phyloP scores from a whole-genome alignment of 2,329 filamentous ascomycete genomes.

The Pestalotiopsis fici region DNA sequence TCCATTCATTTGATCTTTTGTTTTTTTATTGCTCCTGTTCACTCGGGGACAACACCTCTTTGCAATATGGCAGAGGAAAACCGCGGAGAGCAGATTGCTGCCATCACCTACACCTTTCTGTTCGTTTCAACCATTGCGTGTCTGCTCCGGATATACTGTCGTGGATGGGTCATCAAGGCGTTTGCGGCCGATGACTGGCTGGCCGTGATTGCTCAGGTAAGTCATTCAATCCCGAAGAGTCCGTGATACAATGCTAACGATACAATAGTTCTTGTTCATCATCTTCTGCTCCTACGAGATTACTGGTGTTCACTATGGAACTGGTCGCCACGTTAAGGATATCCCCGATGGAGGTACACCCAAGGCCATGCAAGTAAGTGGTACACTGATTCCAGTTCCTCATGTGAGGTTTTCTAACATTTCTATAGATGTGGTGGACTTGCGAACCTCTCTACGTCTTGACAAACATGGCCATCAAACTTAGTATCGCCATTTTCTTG shows the following conservation, averaged over 20 bases:
- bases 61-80: conserved; percentile 11
- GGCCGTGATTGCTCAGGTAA: conserved; percentile 32
- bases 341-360: conserved; percentile 18
- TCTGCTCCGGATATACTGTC: conserved; percentile 30
- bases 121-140: conserved; percentile 32
- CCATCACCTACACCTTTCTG: conserved; percentile 31
- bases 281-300: conserved; percentile 27
- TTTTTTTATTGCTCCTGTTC: neutral
- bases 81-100: conserved; percentile 25
- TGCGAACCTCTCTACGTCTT: conserved; percentile 42
- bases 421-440: conserved; percentile 36
- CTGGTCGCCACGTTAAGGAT: conserved; percentile 22
- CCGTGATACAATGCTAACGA: neutral
- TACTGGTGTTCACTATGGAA: conserved; percentile 27
- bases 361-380: conserved; percentile 30
- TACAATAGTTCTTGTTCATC: conserved; percentile 20
- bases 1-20: neutral
- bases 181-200: conserved; percentile 35
- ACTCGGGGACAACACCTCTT: neutral
- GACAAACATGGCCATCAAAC: conserved; percentile 35
- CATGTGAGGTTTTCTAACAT: neutral
- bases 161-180: conserved; percentile 30
- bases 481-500: conserved; percentile 40
- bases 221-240: neutral
- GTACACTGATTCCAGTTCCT: neutral